Conservation (phyloP, 2,329 filamentous ascomycete species). For the Hirsutella rhossiliensis region DNA sequence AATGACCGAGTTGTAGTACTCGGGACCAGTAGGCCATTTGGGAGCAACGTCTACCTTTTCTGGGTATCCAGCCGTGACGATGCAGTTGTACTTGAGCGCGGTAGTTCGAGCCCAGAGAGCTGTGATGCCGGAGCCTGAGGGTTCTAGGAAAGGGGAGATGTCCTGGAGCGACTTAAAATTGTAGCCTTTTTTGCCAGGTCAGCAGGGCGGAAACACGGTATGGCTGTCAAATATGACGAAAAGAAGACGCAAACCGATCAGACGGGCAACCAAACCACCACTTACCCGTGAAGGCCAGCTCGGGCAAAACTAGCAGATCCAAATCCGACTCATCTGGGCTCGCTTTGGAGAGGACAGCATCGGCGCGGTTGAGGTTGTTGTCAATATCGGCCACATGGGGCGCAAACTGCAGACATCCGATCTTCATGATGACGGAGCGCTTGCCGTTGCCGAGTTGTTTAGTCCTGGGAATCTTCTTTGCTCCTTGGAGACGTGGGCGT, state of each 20-base stretch:
- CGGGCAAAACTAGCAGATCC: slow-evolving; percentile 63
- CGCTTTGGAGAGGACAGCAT: slow-evolving; percentile 45
- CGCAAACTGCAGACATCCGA: slow-evolving; percentile 61
- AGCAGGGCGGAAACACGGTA: too few relatives aligned
- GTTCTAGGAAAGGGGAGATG: slow-evolving; percentile 59
- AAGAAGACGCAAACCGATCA: too few relatives aligned
- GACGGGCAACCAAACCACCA: background rate
- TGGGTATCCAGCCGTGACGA: slow-evolving; percentile 62
- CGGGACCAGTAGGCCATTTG: slow-evolving; percentile 37
- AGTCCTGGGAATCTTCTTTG: too few relatives aligned
- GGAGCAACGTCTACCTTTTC: slow-evolving; percentile 46
- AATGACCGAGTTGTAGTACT: slow-evolving; percentile 43
- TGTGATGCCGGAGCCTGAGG: slow-evolving; percentile 49
- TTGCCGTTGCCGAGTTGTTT: too few relatives aligned
- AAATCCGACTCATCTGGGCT: slow-evolving; percentile 49
- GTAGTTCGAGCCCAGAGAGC: slow-evolving; percentile 59
- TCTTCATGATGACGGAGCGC: slow-evolving; percentile 45
- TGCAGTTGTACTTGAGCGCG: slow-evolving; percentile 54
- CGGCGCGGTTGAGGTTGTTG: slow-evolving; percentile 58
- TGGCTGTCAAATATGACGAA: too few relatives aligned
- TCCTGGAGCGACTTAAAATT: slow-evolving; percentile 61
- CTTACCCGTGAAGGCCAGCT: slow-evolving; percentile 63
- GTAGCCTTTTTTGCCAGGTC: slow-evolving; percentile 43
- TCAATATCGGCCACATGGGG: slow-evolving; percentile 58
- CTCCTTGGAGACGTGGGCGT: too few relatives aligned